These are phyloP conservation scores for Rhizopogon rudus DNA, from an alignment of 768 basidiomycete genomes.

Conservation along the genomic window DNA sequence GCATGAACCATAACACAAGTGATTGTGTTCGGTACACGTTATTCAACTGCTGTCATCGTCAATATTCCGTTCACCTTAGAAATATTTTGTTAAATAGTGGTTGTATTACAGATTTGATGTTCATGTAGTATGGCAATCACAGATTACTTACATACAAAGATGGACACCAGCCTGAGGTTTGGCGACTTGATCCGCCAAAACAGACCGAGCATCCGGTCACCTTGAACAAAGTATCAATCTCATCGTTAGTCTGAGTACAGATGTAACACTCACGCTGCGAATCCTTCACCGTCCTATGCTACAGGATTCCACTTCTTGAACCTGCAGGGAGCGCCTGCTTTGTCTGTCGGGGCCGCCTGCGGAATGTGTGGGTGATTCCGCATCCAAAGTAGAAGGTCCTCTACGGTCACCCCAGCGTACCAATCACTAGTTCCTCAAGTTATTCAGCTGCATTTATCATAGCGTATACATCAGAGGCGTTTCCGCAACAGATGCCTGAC, in stretches of 20 bases:
- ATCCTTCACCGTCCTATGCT: conserved; percentile 48
- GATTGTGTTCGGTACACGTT: too few species aligned
- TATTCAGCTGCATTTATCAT: conserved; percentile 29
- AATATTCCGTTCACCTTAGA: too few species aligned
- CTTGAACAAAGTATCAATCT: conserved; percentile 32
- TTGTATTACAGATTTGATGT: too few species aligned
- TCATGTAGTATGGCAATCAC: too few species aligned
- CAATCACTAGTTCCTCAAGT: conserved; percentile 12
- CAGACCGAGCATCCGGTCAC: conserved; percentile 77
- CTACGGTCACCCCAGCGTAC: not conserved
- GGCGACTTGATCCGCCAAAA: conserved; percentile 51
- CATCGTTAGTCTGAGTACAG: not conserved
- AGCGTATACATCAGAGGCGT: conserved; percentile 76
- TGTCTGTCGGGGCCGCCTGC: conserved; percentile 27
- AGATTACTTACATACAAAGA: too few species aligned
- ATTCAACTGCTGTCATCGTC: too few species aligned
- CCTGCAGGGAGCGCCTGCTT: conserved; percentile 43
- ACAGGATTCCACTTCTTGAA: conserved; percentile 66
- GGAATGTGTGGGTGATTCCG: conserved; percentile 16
- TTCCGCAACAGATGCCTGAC: conserved; percentile 38
- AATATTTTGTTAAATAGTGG: too few species aligned
- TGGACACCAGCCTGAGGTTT: too few species aligned
- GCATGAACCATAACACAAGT: too few species aligned
- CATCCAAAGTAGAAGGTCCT: conserved; percentile 1
- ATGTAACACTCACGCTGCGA: conserved; percentile 43